Evolutionary conservation across 208 protist species (phyloP), one percentile per base, ranked within the genome.

Genomic region (Trypanosoma platydactyli): DNA sequence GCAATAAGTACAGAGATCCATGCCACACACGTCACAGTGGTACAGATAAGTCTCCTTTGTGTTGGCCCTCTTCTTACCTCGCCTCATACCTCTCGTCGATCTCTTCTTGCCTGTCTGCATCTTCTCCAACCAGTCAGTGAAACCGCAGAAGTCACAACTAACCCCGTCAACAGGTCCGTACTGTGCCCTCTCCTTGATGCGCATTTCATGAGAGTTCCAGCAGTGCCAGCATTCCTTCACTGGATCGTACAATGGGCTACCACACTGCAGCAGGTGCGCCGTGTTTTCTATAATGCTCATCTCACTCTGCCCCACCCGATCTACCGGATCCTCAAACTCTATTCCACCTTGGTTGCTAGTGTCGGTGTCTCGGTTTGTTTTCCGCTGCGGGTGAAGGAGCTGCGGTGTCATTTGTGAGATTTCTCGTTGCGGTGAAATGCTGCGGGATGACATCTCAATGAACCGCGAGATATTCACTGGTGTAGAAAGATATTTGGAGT

Each of bases 61-160:
- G 1, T 55, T 56, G 49, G 30, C 16, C 20, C 44, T 68, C 41
- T 27, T 40, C 40, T 33, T 46, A 57, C 35, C 74, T 64, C 50
- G 25, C 11, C 50, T 58, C 25, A 64, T n/a, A 20, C 57, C 18
- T 48, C 35, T 78, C 49, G 33, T 16, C 25, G 38, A 13, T 58
- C 29, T 12, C 12, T 63, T 25, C 12, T 53, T 12, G 24, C 30
- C 25, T 22, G 54, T 59, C 6, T 49, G 15, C 20, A 27, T n/a
- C 12, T 52, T 51, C 5, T 76, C 72, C 6, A 80, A 51, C 86
- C 89, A 95, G 48, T 86, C 67, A 0, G 86, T 90, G 63, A 79
- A 62, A 15, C 89, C 89, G 50, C 89, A 95, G 52, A 95, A 95
- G 52, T 95, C 89, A 55, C 89, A 95, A 71, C 80, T 90, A 46